Evolutionary conservation across 495 filamentous ascomycete genomes (phyloP).

Genomic region (Talaromyces nanjingensis): DNA sequence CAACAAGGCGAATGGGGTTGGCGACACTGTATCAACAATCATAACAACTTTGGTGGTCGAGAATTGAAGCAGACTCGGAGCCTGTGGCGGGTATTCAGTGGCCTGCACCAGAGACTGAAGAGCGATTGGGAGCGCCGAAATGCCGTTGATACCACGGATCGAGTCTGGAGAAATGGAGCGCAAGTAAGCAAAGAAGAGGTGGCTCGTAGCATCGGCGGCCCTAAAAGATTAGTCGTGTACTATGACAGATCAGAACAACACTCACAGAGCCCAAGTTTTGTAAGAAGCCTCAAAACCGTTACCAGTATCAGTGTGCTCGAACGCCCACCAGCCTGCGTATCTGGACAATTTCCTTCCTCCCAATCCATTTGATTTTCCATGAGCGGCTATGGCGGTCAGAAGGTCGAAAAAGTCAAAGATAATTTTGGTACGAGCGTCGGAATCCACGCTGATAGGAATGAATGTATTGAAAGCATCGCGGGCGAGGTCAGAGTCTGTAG

Average conservation of each 20-base stretch:
- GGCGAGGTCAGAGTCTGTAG: slow-evolving; percentile 80
- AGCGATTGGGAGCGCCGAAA: slow-evolving; percentile 80
- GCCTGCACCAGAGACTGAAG: slow-evolving; percentile 84
- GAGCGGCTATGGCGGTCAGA: slow-evolving; percentile 69
- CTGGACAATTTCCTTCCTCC: slow-evolving; percentile 90
- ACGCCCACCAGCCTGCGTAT: slow-evolving; percentile 98
- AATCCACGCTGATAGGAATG: slow-evolving; percentile 90
- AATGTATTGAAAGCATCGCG: slow-evolving; percentile 93
- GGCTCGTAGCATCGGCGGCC: slow-evolving; percentile 90
- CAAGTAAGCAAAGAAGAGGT: slow-evolving; percentile 96
- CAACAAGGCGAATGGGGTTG: slow-evolving; percentile 86
- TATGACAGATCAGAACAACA: background rate
- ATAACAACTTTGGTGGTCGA: slow-evolving; percentile 85
- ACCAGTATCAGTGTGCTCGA: slow-evolving; percentile 76
- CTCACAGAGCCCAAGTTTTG: slow-evolving; percentile 68
- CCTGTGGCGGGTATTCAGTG: slow-evolving; percentile 89
- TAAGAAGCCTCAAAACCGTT: slow-evolving; percentile 97
- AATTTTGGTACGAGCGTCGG: slow-evolving; percentile 75
- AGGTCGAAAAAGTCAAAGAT: slow-evolving; percentile 97
- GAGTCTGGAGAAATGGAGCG: slow-evolving; percentile 80
- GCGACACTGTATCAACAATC: slow-evolving; percentile 93
- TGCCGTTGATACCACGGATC: slow-evolving; percentile 58
- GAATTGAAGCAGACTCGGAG: slow-evolving; percentile 68
- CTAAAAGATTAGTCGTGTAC: slow-evolving; percentile 33
- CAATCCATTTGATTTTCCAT: slow-evolving; percentile 89